These are phyloP conservation scores for Rhizopogon roseolus DNA, from an alignment of 768 basidiomycete genomes.

Conservation along the genomic window DNA sequence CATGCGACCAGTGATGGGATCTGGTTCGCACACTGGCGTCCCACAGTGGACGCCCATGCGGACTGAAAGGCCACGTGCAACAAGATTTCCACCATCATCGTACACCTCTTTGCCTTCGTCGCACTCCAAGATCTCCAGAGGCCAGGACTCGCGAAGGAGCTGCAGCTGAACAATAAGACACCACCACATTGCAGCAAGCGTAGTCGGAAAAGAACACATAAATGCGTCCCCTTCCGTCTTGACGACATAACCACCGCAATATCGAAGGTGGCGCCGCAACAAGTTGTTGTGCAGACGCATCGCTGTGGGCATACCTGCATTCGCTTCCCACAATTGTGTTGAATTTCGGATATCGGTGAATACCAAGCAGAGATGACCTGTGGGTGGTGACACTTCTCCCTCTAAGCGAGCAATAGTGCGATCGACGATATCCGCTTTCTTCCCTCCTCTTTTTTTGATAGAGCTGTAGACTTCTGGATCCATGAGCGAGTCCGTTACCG, in stretches of 20 bases:
- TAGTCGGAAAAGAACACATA: slow-evolving; percentile 95
- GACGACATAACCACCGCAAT: slow-evolving; percentile 96
- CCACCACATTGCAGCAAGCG: slow-evolving; percentile 86
- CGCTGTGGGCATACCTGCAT: slow-evolving; percentile 91
- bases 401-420: slow-evolving; percentile 59
- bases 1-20: slow-evolving; percentile 92
- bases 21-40: slow-evolving; percentile 81
- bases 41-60: slow-evolving; percentile 99
- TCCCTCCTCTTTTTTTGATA: slow-evolving; percentile 27
- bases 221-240: slow-evolving; percentile 99
- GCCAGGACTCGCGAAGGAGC: slow-evolving; percentile 83
- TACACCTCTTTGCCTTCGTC: slow-evolving; percentile 82
- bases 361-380: slow-evolving; percentile 84
- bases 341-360: slow-evolving; percentile 99
- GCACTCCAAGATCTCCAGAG: slow-evolving; percentile 86
- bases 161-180: slow-evolving; percentile 81
- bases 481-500: slow-evolving; percentile 21
- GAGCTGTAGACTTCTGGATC: slow-evolving; percentile 32
- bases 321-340: slow-evolving; percentile 93
- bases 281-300: slow-evolving; percentile 88
- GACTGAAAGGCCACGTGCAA: slow-evolving; percentile 87
- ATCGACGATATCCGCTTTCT: slow-evolving; percentile 50
- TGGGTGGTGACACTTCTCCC: slow-evolving; percentile 78
- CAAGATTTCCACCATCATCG: slow-evolving; percentile 59
- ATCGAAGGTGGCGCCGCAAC: slow-evolving; percentile 77